A percentile compares a stretch with the other conserved stretches of the same genome.
Evolutionary conservation across 2,329 filamentous ascomycete species (phyloP).

Genomic region (Pseudopithomyces maydicus): DNA sequence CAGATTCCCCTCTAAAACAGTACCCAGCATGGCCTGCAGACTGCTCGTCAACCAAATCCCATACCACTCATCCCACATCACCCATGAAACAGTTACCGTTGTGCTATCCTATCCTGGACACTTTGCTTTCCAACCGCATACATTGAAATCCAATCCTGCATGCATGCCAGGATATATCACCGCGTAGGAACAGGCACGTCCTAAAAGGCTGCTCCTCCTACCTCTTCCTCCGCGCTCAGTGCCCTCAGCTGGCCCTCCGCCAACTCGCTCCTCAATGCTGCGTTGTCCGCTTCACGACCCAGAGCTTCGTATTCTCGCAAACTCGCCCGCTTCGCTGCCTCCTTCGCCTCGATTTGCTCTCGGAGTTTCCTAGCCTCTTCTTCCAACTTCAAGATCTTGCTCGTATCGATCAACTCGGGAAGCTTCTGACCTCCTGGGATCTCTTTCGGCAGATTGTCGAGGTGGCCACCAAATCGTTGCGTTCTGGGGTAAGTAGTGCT

Average conservation of each 20-base stretch:
- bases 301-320: conserved; percentile 54
- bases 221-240: conserved; percentile 47
- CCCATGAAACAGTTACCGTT: neutral
- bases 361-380: conserved; percentile 54
- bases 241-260: conserved; percentile 53
- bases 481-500: conserved; percentile 54
- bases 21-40: neutral
- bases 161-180: no score
- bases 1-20: neutral
- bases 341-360: conserved; percentile 53
- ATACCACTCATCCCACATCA: no score
- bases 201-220: conserved; percentile 45
- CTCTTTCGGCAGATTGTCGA: conserved; percentile 51
- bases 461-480: conserved; percentile 51
- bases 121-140: no score
- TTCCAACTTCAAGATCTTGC: conserved; percentile 51
- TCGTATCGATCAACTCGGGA: conserved; percentile 50
- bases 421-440: conserved; percentile 52
- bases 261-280: conserved; percentile 52
- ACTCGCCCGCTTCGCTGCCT: conserved; percentile 49
- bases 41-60: neutral
- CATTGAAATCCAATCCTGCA: no score
- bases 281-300: conserved; percentile 50
- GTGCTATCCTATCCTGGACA: neutral
- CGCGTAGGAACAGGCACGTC: neutral